phyloP scores from a whole-genome alignment of 148 eudicot species.

The Pharnaceum exiguum region DNA sequence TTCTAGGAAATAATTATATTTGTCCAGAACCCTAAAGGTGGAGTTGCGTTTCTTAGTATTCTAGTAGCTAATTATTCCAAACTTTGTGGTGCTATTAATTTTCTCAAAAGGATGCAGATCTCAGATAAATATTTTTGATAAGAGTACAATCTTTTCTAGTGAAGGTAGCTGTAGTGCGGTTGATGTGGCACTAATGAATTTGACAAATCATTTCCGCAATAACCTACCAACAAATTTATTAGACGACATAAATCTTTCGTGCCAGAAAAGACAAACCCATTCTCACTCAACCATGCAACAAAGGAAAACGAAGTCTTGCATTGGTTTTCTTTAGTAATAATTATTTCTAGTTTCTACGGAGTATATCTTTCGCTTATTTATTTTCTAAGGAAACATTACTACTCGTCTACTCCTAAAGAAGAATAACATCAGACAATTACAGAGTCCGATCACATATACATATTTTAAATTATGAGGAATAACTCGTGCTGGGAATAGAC shows the following conservation, averaged over 20 bases:
- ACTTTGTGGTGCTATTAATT: slow-evolving; percentile 5
- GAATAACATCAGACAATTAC: no score
- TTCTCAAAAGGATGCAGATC: background rate
- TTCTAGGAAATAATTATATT: background rate
- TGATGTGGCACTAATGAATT: slow-evolving; percentile 10
- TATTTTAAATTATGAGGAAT: no score
- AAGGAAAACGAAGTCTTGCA: no score
- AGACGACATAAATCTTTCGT: background rate
- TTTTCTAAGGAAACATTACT: no score
- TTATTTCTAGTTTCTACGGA: no score
- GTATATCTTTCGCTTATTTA: no score
- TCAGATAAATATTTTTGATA: background rate
- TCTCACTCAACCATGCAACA: no score
- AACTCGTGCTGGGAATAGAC: no score
- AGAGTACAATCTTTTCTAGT: no score
- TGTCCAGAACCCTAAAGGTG: background rate
- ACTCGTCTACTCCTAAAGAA: no score
- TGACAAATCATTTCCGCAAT: background rate
- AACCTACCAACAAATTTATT: slow-evolving; percentile 1
- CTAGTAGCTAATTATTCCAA: slow-evolving; percentile 9
- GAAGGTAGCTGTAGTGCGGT: slow-evolving; percentile 2
- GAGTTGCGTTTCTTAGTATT: slow-evolving; percentile 13
- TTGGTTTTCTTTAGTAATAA: no score
- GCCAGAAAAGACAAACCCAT: slow-evolving; percentile 3
- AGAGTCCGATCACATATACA: no score